phyloP scores from a whole-genome alignment of 805 yeast species.

The Danielozyma ontarioensis region DNA sequence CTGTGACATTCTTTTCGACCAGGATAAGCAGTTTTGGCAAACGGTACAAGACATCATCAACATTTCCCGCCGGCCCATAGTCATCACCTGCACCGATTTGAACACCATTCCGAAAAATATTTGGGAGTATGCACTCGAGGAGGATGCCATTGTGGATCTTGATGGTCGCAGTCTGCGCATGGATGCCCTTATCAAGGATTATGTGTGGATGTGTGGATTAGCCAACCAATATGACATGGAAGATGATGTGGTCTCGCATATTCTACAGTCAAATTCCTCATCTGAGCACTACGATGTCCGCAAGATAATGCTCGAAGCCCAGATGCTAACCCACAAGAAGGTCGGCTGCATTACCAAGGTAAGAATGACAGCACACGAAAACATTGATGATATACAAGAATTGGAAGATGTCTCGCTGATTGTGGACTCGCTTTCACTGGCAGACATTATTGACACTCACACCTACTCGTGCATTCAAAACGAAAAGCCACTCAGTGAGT shows the following conservation, averaged over 20 bases:
- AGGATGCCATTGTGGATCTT: slow-evolving; percentile 33
- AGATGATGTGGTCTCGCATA: slow-evolving; percentile 11
- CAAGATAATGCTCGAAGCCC: too few species aligned
- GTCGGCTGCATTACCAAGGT: too few species aligned
- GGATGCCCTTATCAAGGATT: slow-evolving; percentile 19
- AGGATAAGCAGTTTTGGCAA: slow-evolving; percentile 78
- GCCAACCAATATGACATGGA: slow-evolving; percentile 31
- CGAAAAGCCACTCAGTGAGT: slow-evolving; percentile 25
- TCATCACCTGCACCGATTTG: slow-evolving; percentile 56
- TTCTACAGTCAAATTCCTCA: too few species aligned
- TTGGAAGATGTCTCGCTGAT: too few species aligned
- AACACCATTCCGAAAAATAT: slow-evolving; percentile 45
- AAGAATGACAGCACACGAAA: too few species aligned
- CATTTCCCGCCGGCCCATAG: slow-evolving; percentile 63
- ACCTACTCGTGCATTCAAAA: slow-evolving; percentile 23
- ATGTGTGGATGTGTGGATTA: slow-evolving; percentile 37
- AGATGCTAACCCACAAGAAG: too few species aligned
- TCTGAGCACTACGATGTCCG: too few species aligned
- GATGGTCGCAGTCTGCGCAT: slow-evolving; percentile 10
- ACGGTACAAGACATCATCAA: slow-evolving; percentile 57
- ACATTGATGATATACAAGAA: too few species aligned
- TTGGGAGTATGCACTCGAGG: slow-evolving; percentile 40
- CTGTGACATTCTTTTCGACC: slow-evolving; percentile 73
- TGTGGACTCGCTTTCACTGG: slow-evolving; percentile 21
- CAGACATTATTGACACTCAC: slow-evolving; percentile 24